These are phyloP conservation scores for Carex cristatella DNA, from an alignment of 176 grass and related monocot genomes.

Conservation along the genomic window DNA sequence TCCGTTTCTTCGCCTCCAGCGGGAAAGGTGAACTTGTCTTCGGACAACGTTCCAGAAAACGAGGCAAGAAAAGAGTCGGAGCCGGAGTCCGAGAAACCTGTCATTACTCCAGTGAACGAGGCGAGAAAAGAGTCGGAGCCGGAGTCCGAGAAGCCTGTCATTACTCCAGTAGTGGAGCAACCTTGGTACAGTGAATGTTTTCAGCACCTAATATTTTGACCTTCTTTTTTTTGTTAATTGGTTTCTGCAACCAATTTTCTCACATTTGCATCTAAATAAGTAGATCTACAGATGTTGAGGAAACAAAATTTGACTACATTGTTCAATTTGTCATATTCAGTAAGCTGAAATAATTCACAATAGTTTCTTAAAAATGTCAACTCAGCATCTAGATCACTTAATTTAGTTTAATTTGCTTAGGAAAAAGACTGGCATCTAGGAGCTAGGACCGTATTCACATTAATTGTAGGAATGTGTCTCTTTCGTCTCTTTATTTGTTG, in stretches of 20 bases:
- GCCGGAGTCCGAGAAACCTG: background rate
- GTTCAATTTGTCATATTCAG: background rate
- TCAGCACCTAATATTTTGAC: background rate
- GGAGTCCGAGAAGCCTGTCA: background rate
- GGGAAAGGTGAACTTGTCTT: background rate
- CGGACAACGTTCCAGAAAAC: background rate
- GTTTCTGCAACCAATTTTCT: background rate
- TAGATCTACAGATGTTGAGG: background rate
- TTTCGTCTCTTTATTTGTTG: background rate
- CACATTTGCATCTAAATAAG: background rate
- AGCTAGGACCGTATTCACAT: background rate
- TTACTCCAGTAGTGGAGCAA: conserved; percentile 10
- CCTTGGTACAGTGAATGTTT: background rate
- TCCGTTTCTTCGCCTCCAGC: background rate
- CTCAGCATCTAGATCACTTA: background rate
- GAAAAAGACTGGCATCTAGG: background rate
- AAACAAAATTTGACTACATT: background rate
- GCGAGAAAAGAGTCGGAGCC: background rate
- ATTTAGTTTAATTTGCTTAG: background rate
- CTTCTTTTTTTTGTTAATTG: background rate
- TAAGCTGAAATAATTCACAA: background rate
- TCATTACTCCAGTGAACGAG: background rate
- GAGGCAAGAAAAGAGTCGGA: background rate
- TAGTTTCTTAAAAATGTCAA: background rate
- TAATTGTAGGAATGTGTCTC: background rate